Evolutionary conservation across 768 basidiomycete species (phyloP).

Genomic region (Auriscalpium vulgare): DNA sequence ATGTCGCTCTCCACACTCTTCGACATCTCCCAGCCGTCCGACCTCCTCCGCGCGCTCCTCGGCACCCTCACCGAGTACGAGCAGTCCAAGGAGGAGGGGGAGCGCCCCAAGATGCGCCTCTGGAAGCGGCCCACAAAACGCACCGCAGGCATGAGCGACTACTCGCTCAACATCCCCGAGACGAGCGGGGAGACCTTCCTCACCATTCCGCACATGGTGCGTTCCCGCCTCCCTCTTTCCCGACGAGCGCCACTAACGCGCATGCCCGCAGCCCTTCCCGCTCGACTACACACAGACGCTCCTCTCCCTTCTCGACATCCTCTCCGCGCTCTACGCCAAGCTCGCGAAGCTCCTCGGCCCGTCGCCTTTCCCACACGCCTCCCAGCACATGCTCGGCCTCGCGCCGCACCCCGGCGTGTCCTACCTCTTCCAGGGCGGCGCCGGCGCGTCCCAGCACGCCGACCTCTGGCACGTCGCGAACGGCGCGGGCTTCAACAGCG

Average conservation of each 20-base stretch:
- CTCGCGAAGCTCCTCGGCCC: slow-evolving; percentile 78
- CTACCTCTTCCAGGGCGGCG: slow-evolving; percentile 55
- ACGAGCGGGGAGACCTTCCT: slow-evolving; percentile 62
- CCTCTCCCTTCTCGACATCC: slow-evolving; percentile 80
- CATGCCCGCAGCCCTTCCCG: slow-evolving; percentile 60
- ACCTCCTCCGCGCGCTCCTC: slow-evolving; percentile 68
- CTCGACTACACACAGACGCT: slow-evolving; percentile 87
- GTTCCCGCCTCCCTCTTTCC: slow-evolving; percentile 18
- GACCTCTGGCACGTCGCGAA: slow-evolving; percentile 68
- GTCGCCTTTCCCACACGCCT: slow-evolving; percentile 62
- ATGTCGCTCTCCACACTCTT: slow-evolving; percentile 80
- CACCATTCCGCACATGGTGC: slow-evolving; percentile 65
- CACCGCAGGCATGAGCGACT: slow-evolving; percentile 48
- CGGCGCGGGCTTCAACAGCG: slow-evolving; percentile 21
- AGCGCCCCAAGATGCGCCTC: slow-evolving; percentile 65
- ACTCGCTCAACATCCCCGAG: slow-evolving; percentile 52
- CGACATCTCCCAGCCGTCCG: slow-evolving; percentile 73
- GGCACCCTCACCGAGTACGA: slow-evolving; percentile 74
- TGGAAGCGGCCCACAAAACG: slow-evolving; percentile 51
- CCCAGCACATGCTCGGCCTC: slow-evolving; percentile 69
- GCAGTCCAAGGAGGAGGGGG: slow-evolving; percentile 63
- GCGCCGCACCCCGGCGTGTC: slow-evolving; percentile 79
- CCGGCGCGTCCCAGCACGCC: slow-evolving; percentile 36
- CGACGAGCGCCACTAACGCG: neutral
- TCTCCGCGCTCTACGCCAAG: slow-evolving; percentile 86